These are phyloP conservation scores for Pichia sporocuriosa DNA, from an alignment of 805 yeast species.

Conservation along the genomic window DNA sequence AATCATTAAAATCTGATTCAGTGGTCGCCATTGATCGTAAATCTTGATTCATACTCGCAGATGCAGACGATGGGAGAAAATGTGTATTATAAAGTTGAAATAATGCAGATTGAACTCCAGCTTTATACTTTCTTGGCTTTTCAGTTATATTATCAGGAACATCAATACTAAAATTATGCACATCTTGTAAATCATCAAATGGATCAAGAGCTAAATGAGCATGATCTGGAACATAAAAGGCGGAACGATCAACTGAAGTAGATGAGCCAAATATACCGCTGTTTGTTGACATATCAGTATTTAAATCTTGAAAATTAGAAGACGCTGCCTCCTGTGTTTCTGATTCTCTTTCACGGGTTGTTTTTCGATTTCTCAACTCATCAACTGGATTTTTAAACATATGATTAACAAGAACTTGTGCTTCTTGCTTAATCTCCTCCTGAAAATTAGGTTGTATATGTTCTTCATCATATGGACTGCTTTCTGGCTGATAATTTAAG, in stretches of 20 bases:
- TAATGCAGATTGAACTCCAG: conserved; percentile 80
- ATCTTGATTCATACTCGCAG: neutral
- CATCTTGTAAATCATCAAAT: conserved; percentile 21
- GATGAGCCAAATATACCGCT: neutral
- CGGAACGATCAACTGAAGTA: neutral
- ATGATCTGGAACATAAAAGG: conserved; percentile 9
- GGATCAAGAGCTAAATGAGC: conserved; percentile 12
- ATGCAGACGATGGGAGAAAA: conserved; percentile 23
- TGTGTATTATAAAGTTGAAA: conserved; percentile 55
- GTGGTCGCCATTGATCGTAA: neutral
- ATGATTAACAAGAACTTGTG: conserved; percentile 40
- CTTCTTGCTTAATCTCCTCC: conserved; percentile 45
- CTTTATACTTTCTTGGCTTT: conserved; percentile 57
- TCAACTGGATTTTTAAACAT: conserved; percentile 16
- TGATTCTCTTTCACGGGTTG: too few relatives aligned
- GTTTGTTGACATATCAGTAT: neutral
- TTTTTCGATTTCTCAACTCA: conserved; percentile 20
- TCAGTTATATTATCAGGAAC: conserved; percentile 40
- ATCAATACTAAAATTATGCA: conserved; percentile 33
- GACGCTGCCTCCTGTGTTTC: too few relatives aligned
- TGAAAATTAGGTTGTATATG: conserved; percentile 13
- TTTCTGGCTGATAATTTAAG: neutral
- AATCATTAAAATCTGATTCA: conserved; percentile 1
- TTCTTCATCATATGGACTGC: conserved; percentile 13
- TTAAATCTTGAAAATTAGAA: neutral